phyloP scores from a whole-genome alignment of 768 basidiomycete species.

The Collybia sordida region DNA sequence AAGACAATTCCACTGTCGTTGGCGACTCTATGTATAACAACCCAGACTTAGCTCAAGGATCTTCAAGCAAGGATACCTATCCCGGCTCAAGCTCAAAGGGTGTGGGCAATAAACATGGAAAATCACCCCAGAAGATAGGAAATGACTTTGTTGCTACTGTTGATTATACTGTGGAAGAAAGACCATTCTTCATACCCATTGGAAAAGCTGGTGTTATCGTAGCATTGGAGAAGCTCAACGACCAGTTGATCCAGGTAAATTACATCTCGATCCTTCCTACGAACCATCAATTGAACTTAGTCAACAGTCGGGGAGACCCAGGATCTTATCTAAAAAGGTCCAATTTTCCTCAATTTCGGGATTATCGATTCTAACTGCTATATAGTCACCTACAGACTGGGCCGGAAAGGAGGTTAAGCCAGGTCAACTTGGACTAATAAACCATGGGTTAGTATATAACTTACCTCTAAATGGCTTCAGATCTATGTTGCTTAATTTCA shows the following conservation, averaged over 20 bases:
- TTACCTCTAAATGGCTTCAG: neutral
- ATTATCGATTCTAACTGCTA: neutral
- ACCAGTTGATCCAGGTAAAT: constrained; percentile 53
- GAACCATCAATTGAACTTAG: constrained; percentile 2
- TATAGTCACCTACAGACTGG: constrained; percentile 62
- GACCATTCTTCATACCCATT: constrained; percentile 74
- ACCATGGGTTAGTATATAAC: constrained; percentile 48
- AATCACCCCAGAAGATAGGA: constrained; percentile 11
- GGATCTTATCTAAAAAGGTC: constrained; percentile 65
- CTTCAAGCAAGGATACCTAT: constrained; percentile 14
- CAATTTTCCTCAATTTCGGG: constrained; percentile 1
- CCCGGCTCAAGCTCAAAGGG: constrained; percentile 10
- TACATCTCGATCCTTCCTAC: neutral
- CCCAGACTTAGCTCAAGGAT: constrained; percentile 13
- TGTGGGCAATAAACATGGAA: constrained; percentile 10
- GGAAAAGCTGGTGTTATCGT: constrained; percentile 63
- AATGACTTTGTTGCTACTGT: constrained; percentile 44
- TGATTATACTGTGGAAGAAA: constrained; percentile 53
- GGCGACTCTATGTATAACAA: constrained; percentile 29
- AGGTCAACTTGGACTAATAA: constrained; percentile 72
- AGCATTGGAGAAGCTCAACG: constrained; percentile 71
- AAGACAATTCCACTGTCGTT: constrained; percentile 46
- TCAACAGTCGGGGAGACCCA: constrained; percentile 52
- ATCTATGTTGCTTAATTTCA: no score
- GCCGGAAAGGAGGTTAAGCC: constrained; percentile 70